Percentiles rank a stretch among this genome's conserved stretches.
Evolutionary conservation across 805 yeast species (phyloP).

Genomic region (Yueomyces sinensis): DNA sequence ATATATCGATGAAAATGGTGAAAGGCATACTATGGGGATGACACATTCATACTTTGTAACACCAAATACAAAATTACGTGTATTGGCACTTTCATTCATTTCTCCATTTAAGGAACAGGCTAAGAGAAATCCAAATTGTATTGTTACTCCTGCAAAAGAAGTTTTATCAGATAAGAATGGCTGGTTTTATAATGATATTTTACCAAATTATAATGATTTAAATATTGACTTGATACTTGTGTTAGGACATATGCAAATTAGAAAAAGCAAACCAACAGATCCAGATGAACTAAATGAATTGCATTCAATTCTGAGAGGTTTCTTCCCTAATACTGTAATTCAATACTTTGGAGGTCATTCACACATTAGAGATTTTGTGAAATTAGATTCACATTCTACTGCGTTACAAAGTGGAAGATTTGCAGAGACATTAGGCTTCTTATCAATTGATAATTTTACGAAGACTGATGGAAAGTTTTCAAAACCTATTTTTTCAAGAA

Average conservation of each 20-base stretch:
- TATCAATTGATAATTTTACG: slow-evolving; percentile 35
- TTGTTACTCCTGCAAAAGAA: slow-evolving; percentile 49
- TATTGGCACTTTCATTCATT: slow-evolving; percentile 65
- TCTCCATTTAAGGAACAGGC: slow-evolving; percentile 43
- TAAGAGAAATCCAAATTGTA: slow-evolving; percentile 41
- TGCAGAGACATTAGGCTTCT: slow-evolving; percentile 88
- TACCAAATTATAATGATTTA: slow-evolving; percentile 23
- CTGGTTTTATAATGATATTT: slow-evolving; percentile 49
- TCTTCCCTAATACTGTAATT: slow-evolving; percentile 49
- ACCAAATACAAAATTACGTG: slow-evolving; percentile 31
- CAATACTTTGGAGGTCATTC: slow-evolving; percentile 94
- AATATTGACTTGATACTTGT: slow-evolving; percentile 55
- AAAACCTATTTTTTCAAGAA: slow-evolving; percentile 34
- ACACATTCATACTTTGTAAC: slow-evolving; percentile 56
- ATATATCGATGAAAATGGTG: slow-evolving; percentile 29
- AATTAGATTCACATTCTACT: slow-evolving; percentile 50
- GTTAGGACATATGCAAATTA: slow-evolving; percentile 49
- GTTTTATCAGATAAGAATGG: slow-evolving; percentile 30
- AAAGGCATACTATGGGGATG: slow-evolving; percentile 53
- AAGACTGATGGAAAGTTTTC: slow-evolving; percentile 4
- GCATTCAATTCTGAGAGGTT: slow-evolving; percentile 35
- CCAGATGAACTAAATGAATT: slow-evolving; percentile 24
- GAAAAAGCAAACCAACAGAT: slow-evolving; percentile 37
- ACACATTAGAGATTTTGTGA: slow-evolving; percentile 74
- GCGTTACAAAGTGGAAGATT: slow-evolving; percentile 90